phyloP scores from a whole-genome alignment of 2,329 filamentous ascomycete species.

The Aspergillus ochraceoroseus region DNA sequence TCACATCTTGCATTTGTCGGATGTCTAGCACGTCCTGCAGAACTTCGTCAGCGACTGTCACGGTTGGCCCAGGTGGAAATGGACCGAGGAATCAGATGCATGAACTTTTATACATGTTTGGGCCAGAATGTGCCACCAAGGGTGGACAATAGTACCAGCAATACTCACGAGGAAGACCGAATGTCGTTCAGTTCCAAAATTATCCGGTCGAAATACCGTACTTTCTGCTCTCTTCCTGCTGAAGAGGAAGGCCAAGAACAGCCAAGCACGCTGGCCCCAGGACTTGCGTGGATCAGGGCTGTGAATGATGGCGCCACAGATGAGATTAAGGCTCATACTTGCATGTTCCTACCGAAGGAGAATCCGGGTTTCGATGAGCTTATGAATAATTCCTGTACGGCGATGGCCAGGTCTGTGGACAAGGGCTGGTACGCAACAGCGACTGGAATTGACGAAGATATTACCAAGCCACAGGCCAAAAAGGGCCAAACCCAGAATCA shows the following conservation, averaged over 20 bases:
- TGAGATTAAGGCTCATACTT: constrained; percentile 72
- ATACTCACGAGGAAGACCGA: constrained; percentile 6
- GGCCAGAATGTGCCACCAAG: constrained; percentile 58
- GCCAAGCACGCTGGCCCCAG: constrained; percentile 29
- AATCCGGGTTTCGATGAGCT: constrained; percentile 45
- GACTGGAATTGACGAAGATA: constrained; percentile 22
- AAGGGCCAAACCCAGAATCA: constrained; percentile 11
- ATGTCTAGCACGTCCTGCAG: constrained; percentile 76
- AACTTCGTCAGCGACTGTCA: constrained; percentile 69
- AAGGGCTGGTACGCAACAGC: constrained; percentile 38
- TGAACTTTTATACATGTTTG: constrained; percentile 81
- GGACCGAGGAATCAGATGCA: constrained; percentile 68
- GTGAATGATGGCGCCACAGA: constrained; percentile 75
- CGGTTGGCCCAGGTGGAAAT: constrained; percentile 60
- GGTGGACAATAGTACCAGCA: constrained; percentile 21
- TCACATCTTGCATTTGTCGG: constrained; percentile 93
- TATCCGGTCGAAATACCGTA: constrained; percentile 58
- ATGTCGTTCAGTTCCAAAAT: constrained; percentile 36
- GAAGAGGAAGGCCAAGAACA: constrained; percentile 38
- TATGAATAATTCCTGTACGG: constrained; percentile 36
- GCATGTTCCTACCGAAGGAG: constrained; percentile 44
- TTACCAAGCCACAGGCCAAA: constrained; percentile 17
- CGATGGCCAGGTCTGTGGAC: constrained; percentile 40
- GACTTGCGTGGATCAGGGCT: constrained; percentile 60
- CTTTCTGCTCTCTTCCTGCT: constrained; percentile 79